Base-by-base conservation (phyloP, 176 grass and related monocot species). In the Saccharum spontaneum region DNA sequence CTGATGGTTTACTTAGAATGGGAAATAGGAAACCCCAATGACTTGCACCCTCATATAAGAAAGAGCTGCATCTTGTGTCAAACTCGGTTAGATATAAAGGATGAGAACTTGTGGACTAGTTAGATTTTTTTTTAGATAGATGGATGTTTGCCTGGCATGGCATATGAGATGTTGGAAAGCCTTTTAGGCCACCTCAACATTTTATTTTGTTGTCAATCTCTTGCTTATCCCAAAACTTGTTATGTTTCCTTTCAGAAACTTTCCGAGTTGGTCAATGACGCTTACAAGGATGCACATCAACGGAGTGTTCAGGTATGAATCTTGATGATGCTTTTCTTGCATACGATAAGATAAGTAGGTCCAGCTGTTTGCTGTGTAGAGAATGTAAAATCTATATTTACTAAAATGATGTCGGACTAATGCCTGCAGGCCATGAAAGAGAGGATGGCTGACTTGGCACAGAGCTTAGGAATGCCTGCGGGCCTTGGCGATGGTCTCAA, bases 401-500 rank as follows among this genome's bases (percentile, higher is more conserved):
- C 64, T 83, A 36, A 91, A 70, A 45, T 28, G 15, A 5, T 80
- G 34, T 50, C 0, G 2, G 23, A 71, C 72, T 67, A 16, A 84
- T 69, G 23, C 68, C 71, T 82, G 14, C 85, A 99, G 97, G 94
- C 94, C 33, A 97, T 97, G 97, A 99, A 99, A 92, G 97, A 97
- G 86, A 99, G 94, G 80, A 99, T 99, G 97, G 88, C 87, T 69
- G 91, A 92, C 87, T 83, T 99, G 73, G 97, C 97, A 54, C 90
- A 97, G 90, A 92, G 97, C 84, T 33, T 99, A 85, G 97, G 97
- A 70, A 94, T 99, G 93, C 97, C 97, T 7, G 88, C 92, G 2
- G 90, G 90, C 39, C 90, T 99, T 1, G 86, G 86, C 3, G 93
- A 91, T 57, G 89, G 87, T 17, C 81, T 88, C 49, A 99, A 97